These are phyloP conservation scores for Daldinia sp. DNA, from an alignment of 2,329 filamentous ascomycete species.

Conservation along the genomic window DNA sequence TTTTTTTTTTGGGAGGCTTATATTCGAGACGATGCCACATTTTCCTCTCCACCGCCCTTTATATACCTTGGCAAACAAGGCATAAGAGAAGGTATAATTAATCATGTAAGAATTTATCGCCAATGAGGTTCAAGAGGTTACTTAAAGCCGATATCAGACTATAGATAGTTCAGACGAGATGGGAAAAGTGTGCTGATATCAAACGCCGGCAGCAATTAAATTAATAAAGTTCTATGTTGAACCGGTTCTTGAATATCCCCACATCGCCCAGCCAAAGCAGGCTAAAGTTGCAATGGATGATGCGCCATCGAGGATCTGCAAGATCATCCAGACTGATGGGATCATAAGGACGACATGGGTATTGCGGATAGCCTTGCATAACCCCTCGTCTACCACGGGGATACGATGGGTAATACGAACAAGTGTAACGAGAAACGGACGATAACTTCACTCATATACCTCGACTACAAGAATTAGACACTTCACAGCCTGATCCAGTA, in stretches of 20 bases:
- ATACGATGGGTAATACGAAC: slow-evolving; percentile 28
- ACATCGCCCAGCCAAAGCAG: slow-evolving; percentile 42
- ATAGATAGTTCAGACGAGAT: slow-evolving; percentile 37
- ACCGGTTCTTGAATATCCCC: slow-evolving; percentile 41
- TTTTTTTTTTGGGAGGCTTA: slow-evolving; percentile 18
- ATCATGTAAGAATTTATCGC: slow-evolving; percentile 16
- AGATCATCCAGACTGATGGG: slow-evolving; percentile 48
- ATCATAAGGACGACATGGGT: slow-evolving; percentile 44
- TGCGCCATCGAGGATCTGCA: slow-evolving; percentile 44
- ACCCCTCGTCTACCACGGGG: slow-evolving; percentile 33
- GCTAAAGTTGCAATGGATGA: slow-evolving; percentile 29
- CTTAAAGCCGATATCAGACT: slow-evolving; percentile 27
- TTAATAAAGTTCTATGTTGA: slow-evolving; percentile 26
- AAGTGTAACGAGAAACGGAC: slow-evolving; percentile 20
- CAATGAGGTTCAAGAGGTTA: slow-evolving; percentile 36
- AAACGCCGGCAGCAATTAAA: slow-evolving; percentile 10
- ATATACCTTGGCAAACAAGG: slow-evolving; percentile 10
- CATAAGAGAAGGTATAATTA: slow-evolving; percentile 9
- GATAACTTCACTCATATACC: slow-evolving; percentile 15
- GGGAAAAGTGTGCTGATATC: slow-evolving; percentile 30
- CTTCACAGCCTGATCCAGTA: slow-evolving; percentile 7
- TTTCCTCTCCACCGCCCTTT: slow-evolving; percentile 5
- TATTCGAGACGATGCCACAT: background rate
- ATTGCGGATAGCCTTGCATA: slow-evolving; percentile 36
- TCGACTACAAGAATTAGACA: slow-evolving; percentile 8